These are phyloP conservation scores for Clonostachys chloroleuca DNA, from an alignment of 2,329 filamentous ascomycete species.

Conservation along the genomic window DNA sequence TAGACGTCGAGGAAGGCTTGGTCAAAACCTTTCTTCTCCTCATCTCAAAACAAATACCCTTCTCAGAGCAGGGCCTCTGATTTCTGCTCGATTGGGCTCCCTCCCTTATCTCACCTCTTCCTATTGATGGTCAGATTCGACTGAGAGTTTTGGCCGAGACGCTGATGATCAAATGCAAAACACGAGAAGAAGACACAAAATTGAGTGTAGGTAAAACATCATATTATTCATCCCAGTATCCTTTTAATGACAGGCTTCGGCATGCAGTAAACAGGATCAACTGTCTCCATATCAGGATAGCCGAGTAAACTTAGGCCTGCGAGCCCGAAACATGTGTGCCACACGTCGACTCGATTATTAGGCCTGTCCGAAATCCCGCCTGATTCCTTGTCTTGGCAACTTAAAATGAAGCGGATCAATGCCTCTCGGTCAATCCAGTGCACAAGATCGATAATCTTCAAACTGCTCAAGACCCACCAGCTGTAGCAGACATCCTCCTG, in stretches of 20 bases:
- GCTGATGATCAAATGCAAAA: no score
- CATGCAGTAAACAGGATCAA: conserved; percentile 88
- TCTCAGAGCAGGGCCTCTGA: no score
- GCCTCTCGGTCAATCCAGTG: conserved; percentile 91
- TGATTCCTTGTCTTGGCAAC: conserved; percentile 78
- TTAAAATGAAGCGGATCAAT: conserved; percentile 76
- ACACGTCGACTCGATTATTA: conserved; percentile 94
- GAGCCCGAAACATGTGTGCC: conserved; percentile 87
- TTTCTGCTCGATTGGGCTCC: no score
- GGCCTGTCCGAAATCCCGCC: conserved; percentile 90
- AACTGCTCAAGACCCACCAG: conserved; percentile 95
- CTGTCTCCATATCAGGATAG: conserved; percentile 69
- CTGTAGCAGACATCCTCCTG: conserved; percentile 96
- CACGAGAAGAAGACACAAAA: no score
- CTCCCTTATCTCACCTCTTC: no score
- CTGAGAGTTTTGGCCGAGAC: no score
- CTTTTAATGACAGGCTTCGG: conserved; percentile 62
- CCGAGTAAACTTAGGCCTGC: conserved; percentile 82
- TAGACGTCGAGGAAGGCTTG: no score
- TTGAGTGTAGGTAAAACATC: conserved; percentile 4
- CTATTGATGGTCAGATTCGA: no score
- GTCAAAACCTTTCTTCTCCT: no score
- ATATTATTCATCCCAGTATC: conserved; percentile 38
- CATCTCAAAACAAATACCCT: no score
- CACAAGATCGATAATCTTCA: conserved; percentile 80